Base-by-base conservation (phyloP, 228 moss, liverwort and hornwort species). In the Sphagnum magellanicum region DNA sequence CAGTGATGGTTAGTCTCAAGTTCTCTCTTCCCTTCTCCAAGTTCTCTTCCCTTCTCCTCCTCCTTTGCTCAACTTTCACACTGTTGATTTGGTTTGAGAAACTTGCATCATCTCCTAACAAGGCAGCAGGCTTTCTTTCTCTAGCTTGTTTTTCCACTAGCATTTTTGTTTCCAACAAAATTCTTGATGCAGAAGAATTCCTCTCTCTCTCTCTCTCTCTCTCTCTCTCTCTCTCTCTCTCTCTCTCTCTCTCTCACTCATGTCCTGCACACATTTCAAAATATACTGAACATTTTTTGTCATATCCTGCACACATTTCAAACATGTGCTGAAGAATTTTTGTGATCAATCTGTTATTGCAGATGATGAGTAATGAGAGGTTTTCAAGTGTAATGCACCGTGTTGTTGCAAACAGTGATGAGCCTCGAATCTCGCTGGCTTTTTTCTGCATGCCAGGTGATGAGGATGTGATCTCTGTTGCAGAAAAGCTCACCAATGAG, bases 331-430 rank as follows among this genome's bases (percentile, higher is more conserved):
- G 32, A 32, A 32, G 32, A 32, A n/a, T 63, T 8, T 16, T 63
- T 5, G 63, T 63, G 48, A 32, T 7, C 8, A 6, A 48, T 63
- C 63, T n/a, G 11, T 16, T 4, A 55, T 12, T 53, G 59, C 4
- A 81, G 53, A 47, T 71, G 0, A 57, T 71, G 77, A 78, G 78
- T 63, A 81, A 81, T 32, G 74, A 75, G 8, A 13, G 12, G 48
- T 78, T 65, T 10, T 0, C 6, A 0, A 78, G 66, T 0, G 50
- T 70, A 17, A 50, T 51, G 14, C 78, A 78, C 8, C 46, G 67
- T 46, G 72, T 69, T 4, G 75, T 71, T n/a, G 51, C 70, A 60
- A 78, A 81, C 58, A n/a, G 63, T 17, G 50, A 68, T 4, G 16
- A 6, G 0, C 0, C 62, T 0, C 68, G 72, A 11, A 57, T 49